Evolutionary conservation across 1,139 yeast genomes (phyloP).

Genomic region (Yamadazyma pseudoaaseri): DNA sequence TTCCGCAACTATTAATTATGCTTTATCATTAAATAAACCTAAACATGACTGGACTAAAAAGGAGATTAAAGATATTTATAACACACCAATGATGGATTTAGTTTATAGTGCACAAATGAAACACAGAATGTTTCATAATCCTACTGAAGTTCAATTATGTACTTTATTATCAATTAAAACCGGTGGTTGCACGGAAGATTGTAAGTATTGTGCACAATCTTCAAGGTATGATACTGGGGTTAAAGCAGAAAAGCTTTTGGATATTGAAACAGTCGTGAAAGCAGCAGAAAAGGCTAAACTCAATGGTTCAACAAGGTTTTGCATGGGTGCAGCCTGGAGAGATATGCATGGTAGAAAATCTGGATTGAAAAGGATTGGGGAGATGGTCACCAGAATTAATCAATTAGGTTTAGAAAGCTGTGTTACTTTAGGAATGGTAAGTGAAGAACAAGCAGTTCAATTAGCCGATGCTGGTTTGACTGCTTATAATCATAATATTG

Average conservation of each 20-base stretch:
- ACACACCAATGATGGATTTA: constrained; percentile 66
- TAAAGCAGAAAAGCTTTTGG: too few species aligned
- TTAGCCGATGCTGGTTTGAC: constrained; percentile 72
- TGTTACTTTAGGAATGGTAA: constrained; percentile 78
- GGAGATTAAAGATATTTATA: constrained; percentile 58
- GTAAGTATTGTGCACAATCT: too few species aligned
- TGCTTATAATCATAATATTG: constrained; percentile 80
- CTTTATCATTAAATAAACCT: constrained; percentile 23
- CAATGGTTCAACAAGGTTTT: constrained; percentile 75
- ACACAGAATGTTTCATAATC: constrained; percentile 67
- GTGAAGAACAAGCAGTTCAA: constrained; percentile 55
- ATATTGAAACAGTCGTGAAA: too few species aligned
- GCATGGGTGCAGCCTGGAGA: constrained; percentile 90
- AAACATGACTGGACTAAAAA: constrained; percentile 57
- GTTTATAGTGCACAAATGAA: constrained; percentile 61
- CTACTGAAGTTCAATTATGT: constrained; percentile 70
- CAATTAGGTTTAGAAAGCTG: constrained; percentile 74
- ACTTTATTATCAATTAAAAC: too few species aligned
- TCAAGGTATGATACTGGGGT: too few species aligned
- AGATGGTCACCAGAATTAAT: constrained; percentile 61
- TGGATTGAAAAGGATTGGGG: constrained; percentile 59
- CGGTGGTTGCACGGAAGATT: too few species aligned
- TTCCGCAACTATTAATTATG: not conserved
- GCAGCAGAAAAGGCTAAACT: too few species aligned
- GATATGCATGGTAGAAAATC: constrained; percentile 79